Evolutionary conservation across 2,329 filamentous ascomycete genomes (phyloP).

Genomic region (Cercospora berteroae): DNA sequence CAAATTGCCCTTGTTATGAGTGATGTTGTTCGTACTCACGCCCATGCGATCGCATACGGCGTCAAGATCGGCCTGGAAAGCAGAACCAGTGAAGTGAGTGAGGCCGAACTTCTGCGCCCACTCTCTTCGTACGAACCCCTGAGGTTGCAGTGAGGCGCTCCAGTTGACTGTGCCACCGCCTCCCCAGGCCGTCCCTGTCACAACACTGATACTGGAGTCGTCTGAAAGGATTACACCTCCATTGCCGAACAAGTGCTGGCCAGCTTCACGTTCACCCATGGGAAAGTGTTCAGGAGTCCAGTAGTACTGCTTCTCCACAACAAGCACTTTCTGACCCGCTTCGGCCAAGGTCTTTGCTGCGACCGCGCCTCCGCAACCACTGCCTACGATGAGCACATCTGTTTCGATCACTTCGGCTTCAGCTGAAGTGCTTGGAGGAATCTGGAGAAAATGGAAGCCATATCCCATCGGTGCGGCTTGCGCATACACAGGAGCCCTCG

Average conservation of each 20-base stretch:
- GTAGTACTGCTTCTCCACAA: slow-evolving; percentile 80
- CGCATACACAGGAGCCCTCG: slow-evolving; percentile 56
- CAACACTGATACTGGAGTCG: slow-evolving; percentile 53
- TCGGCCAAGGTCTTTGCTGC: slow-evolving; percentile 77
- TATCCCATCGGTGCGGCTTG: slow-evolving; percentile 50
- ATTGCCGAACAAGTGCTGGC: slow-evolving; percentile 66
- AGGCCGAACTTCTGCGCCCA: slow-evolving; percentile 69
- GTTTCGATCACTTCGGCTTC: slow-evolving; percentile 64
- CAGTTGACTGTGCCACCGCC: slow-evolving; percentile 89
- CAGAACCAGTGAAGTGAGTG: slow-evolving; percentile 68
- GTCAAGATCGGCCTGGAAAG: slow-evolving; percentile 77
- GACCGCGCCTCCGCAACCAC: slow-evolving; percentile 81
- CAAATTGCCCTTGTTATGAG: slow-evolving; percentile 70
- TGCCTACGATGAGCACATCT: slow-evolving; percentile 83
- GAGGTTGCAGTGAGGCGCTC: slow-evolving; percentile 66
- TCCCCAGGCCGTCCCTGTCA: slow-evolving; percentile 73
- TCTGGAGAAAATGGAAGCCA: slow-evolving; percentile 62
- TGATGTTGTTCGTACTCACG: slow-evolving; percentile 62
- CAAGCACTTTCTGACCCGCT: slow-evolving; percentile 70
- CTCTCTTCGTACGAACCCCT: slow-evolving; percentile 73
- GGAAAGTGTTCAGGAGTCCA: slow-evolving; percentile 71
- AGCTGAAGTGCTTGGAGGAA: slow-evolving; percentile 40
- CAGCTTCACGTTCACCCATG: slow-evolving; percentile 64
- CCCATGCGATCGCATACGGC: slow-evolving; percentile 78
- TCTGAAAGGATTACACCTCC: slow-evolving; percentile 58